Percentiles rank a stretch among this genome's conserved stretches.
These are phyloP conservation scores for Metschnikowia lachancei DNA, from an alignment of 805 yeast species.

Conservation along the genomic window DNA sequence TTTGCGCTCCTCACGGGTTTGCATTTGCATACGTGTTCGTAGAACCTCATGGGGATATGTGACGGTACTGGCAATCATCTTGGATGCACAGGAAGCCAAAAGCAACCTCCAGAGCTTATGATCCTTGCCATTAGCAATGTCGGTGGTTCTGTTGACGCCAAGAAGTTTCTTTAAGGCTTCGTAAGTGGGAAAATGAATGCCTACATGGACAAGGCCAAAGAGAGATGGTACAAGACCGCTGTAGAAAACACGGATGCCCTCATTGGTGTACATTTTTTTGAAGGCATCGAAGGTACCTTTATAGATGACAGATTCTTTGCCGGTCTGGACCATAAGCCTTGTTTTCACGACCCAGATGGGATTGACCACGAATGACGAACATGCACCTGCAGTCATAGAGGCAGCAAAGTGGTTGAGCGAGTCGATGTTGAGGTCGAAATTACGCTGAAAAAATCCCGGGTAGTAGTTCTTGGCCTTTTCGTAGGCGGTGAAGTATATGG, in stretches of 20 bases:
- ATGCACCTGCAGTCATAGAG: conserved; percentile 87
- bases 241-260: conserved; percentile 80
- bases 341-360: conserved; percentile 99
- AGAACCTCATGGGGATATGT: conserved; percentile 96
- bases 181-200: conserved; percentile 92
- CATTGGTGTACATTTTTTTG: conserved; percentile 68
- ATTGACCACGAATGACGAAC: conserved; percentile 79
- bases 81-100: conserved; percentile 72
- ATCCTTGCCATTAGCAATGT: conserved; percentile 12
- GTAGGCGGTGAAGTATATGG: conserved; percentile 88
- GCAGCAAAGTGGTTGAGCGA: conserved; percentile 45
- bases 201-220: conserved; percentile 88
- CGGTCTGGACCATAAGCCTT: conserved; percentile 82
- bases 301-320: conserved; percentile 47
- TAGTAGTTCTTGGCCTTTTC: conserved; percentile 67
- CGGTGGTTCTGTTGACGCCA: conserved; percentile 14
- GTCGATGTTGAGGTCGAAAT: conserved; percentile 25
- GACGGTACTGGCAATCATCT: conserved; percentile 81
- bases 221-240: conserved; percentile 88
- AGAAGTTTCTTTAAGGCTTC: conserved; percentile 61
- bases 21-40: conserved; percentile 85
- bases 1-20: conserved; percentile 29
- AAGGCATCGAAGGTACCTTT: conserved; percentile 84
- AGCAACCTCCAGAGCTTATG: conserved; percentile 32
- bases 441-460: conserved; percentile 38